Percentiles rank a stretch among this genome's conserved stretches.
These are phyloP conservation scores for Rubia balearica DNA, from an alignment of 305 asterid genomes.

Conservation along the genomic window DNA sequence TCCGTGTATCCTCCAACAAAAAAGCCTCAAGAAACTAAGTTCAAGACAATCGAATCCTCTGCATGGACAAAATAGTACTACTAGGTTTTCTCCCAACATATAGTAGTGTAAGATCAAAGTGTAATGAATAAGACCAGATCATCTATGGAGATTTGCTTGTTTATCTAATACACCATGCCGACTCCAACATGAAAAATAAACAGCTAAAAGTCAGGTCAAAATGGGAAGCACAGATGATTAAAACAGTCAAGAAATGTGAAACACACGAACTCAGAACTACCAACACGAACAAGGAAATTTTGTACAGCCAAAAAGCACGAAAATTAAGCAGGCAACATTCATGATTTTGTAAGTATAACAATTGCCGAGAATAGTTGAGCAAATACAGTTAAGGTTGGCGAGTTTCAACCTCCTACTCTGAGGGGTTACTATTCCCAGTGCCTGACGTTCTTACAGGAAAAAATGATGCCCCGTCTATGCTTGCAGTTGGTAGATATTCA, in stretches of 20 bases:
- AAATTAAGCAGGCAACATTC: neutral
- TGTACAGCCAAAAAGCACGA: neutral
- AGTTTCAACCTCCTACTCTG: neutral
- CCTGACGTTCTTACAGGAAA: neutral
- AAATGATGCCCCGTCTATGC: neutral
- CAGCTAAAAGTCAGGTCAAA: neutral
- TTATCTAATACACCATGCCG: neutral
- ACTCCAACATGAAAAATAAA: neutral
- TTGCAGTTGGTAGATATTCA: neutral
- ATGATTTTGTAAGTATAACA: neutral
- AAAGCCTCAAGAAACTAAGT: slow-evolving; percentile 12
- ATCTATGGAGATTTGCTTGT: neutral
- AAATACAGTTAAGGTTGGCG: neutral
- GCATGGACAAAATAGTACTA: neutral
- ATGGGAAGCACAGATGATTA: neutral
- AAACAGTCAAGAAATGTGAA: too few species aligned
- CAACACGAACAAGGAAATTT: neutral
- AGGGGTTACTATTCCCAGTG: neutral
- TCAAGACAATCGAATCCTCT: slow-evolving; percentile 1
- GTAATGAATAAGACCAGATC: slow-evolving; percentile 1
- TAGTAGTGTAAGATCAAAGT: neutral
- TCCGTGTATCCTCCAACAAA: slow-evolving; percentile 13
- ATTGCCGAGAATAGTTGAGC: neutral
- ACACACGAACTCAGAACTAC: neutral
- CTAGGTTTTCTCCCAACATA: neutral